Conservation (phyloP, 139 green algal species). For the Coelastrella sp. region DNA sequence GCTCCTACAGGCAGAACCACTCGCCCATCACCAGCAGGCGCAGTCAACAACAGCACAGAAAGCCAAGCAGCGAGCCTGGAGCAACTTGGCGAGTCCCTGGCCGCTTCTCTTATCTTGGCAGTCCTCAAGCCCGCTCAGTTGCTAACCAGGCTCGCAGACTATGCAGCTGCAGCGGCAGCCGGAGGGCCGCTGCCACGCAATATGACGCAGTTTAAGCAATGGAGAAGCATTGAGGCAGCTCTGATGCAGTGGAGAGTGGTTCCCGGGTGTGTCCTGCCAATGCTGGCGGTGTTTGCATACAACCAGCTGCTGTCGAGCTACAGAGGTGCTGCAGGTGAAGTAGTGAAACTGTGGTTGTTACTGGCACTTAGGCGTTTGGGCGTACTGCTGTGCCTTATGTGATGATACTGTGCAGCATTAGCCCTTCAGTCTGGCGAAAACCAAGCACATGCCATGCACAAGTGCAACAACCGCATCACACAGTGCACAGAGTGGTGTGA, state of each 20-base stretch:
- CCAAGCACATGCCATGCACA: too few relatives aligned
- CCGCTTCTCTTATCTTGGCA: slow-evolving; percentile 8
- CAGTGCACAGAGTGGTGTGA: too few relatives aligned
- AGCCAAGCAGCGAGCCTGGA: slow-evolving; percentile 17
- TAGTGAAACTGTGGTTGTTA: background rate
- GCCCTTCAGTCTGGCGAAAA: too few relatives aligned
- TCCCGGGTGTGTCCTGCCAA: background rate
- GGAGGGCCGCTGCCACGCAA: background rate
- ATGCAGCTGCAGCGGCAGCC: slow-evolving; percentile 22
- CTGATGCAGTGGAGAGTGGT: background rate
- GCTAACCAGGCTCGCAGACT: background rate
- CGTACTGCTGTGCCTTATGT: too few relatives aligned
- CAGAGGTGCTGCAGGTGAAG: slow-evolving; percentile 26
- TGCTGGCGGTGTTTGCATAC: slow-evolving; percentile 38
- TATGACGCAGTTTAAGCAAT: slow-evolving; percentile 27
- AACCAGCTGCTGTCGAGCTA: slow-evolving; percentile 37
- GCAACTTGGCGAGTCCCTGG: slow-evolving; percentile 35
- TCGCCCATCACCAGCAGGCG: background rate
- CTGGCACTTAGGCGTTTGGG: too few relatives aligned
- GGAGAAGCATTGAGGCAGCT: slow-evolving; percentile 49
- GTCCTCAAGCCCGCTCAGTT: background rate
- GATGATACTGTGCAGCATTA: too few relatives aligned
- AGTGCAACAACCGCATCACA: too few relatives aligned
- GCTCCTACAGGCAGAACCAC: too few relatives aligned
- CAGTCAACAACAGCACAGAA: background rate